Evolutionary conservation across 352 stramenopile species (phyloP), one percentile per base, ranked within the genome.

Genomic region (Paralagenidium karlingii): DNA sequence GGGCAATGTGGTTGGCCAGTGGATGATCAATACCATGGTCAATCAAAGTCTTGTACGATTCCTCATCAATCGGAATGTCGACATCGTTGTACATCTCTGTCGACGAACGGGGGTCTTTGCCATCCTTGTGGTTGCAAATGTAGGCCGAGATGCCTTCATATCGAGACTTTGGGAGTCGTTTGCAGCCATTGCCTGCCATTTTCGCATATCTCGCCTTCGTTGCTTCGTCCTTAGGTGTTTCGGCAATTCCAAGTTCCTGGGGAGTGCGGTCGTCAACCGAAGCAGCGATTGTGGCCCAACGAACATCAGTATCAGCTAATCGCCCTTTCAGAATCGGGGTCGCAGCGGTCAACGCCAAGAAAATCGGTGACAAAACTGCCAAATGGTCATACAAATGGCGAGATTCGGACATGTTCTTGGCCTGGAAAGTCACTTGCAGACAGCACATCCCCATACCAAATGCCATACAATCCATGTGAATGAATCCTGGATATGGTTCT

Each of bases 371-470:
- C 32, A 99, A 83, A 21, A 99, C 94, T 21, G 91, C 95, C 28
- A 99, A 60, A 57, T 99, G 95, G 66, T 99, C 96, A 73, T 99
- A 99, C 60, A 99, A 74, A 56, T 98, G 96, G 26, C 96, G 82
- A 50, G 89, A 98, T 53, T 99, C 96, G 45, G 94, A 87, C 28
- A 99, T 78, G 73, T 99, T 97, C 56, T 96, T 96, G 31, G 93
- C 95, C 65, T 90, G 76, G 53, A 98, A 98, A 34, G 94, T 98
- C 45, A 99, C 94, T 61, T 99, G 96, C 24, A 99, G 68, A 54
- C 96, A 99, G 70, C 96, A 99, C 69, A 96, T 99, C 30, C 96
- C 96, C 96, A 99, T 99, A n/a, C 96, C 96, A 66, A 99, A 99
- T 11, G 93, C 96, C 96, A 99, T 99, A 36, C 88, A 93, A 68